These are phyloP conservation scores for Melanopsichium pennsylvanicum DNA, from an alignment of 1,284 basidiomycete species.

Conservation along the genomic window DNA sequence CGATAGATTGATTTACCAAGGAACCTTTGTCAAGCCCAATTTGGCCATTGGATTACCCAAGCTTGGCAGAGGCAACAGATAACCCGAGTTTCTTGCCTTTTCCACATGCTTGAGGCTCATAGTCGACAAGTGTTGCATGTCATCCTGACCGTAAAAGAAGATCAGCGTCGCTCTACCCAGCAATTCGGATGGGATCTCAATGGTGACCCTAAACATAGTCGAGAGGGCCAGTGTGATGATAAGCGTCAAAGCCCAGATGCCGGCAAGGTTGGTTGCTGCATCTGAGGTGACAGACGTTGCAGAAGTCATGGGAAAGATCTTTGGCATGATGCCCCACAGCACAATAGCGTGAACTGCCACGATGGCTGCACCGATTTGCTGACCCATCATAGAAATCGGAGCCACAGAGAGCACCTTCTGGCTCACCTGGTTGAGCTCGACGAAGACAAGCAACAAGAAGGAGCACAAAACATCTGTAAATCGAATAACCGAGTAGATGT, in stretches of 20 bases:
- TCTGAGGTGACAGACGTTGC: slow-evolving; percentile 11
- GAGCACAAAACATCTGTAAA: slow-evolving; percentile 39
- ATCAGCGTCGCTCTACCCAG: slow-evolving; percentile 38
- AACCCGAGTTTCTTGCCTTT: slow-evolving; percentile 28
- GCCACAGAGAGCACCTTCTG: slow-evolving; percentile 14
- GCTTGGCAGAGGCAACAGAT: slow-evolving; percentile 31
- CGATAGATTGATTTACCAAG: slow-evolving; percentile 9
- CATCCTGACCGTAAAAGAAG: slow-evolving; percentile 42
- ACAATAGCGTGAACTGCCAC: slow-evolving; percentile 34
- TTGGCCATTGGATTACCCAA: slow-evolving; percentile 47
- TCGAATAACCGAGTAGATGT: slow-evolving; percentile 33
- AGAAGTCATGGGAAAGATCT: slow-evolving; percentile 35
- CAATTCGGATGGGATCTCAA: slow-evolving; percentile 42
- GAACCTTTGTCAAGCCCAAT: slow-evolving; percentile 37
- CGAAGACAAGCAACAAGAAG: slow-evolving; percentile 15
- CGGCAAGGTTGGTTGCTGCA: slow-evolving; percentile 27
- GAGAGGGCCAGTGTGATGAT: slow-evolving; percentile 30
- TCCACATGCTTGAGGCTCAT: slow-evolving; percentile 22
- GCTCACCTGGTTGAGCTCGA: slow-evolving; percentile 21
- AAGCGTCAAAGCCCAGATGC: slow-evolving; percentile 41
- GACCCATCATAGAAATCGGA: slow-evolving; percentile 37
- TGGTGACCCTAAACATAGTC: slow-evolving; percentile 17
- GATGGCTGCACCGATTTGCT: slow-evolving; percentile 35
- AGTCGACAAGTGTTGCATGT: slow-evolving; percentile 26
- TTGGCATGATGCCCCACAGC: slow-evolving; percentile 41